These are phyloP conservation scores for Lactarius tabidus DNA, from an alignment of 768 basidiomycete genomes.

Conservation along the genomic window DNA sequence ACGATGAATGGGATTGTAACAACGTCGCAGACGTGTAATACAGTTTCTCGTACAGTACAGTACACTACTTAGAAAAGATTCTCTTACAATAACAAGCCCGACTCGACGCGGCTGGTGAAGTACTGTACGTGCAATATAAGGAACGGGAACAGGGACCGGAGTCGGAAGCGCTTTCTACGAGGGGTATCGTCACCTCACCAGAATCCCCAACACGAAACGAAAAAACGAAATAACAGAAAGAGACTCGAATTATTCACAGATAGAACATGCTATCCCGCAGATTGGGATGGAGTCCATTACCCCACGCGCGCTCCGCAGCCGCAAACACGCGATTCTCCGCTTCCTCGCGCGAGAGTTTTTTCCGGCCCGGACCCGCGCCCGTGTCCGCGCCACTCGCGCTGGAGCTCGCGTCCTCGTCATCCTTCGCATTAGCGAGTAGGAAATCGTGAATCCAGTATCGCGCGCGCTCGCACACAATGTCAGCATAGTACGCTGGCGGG, in stretches of 20 bases:
- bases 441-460: conserved; percentile 73
- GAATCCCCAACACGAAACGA: not conserved
- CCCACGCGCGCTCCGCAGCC: conserved; percentile 40
- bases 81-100: not conserved
- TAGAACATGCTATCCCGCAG: conserved; percentile 72
- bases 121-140: not conserved
- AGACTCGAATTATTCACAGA: conserved; percentile 41
- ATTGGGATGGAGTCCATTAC: conserved; percentile 44
- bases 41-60: not conserved
- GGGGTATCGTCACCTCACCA: not conserved
- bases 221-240: not conserved
- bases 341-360: conserved; percentile 33
- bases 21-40: too few relatives aligned
- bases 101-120: not conserved
- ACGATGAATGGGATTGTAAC: too few relatives aligned
- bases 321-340: conserved; percentile 33
- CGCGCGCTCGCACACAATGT: conserved; percentile 78
- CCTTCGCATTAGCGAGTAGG: conserved; percentile 41
- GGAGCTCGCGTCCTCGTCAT: conserved; percentile 24
- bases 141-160: not conserved
- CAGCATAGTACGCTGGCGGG: conserved; percentile 78
- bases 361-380: conserved; percentile 20
- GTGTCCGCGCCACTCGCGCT: conserved; percentile 29
- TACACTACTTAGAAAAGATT: not conserved
- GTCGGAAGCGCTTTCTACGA: not conserved